Conservation (phyloP, 108 stramenopile species). For the Fragilaria crotonensis region DNA sequence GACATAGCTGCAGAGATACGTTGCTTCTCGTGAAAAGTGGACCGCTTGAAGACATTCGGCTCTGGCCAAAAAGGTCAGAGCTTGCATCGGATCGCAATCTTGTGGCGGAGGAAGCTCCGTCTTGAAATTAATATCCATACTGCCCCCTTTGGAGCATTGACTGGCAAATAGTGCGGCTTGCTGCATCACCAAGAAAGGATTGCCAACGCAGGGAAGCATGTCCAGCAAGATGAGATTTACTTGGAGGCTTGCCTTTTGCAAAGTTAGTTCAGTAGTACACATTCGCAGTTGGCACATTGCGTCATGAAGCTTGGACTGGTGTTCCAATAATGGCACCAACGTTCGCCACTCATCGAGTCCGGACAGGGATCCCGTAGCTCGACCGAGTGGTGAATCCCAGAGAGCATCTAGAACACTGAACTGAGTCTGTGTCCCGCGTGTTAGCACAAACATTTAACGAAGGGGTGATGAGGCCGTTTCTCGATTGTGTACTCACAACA, state of each 20-base stretch:
- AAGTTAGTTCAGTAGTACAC: slow-evolving; percentile 50
- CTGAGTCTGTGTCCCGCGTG: too few relatives aligned
- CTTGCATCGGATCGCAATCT: slow-evolving; percentile 51
- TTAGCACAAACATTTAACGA: too few relatives aligned
- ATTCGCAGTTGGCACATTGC: slow-evolving; percentile 40
- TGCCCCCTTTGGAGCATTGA: slow-evolving; percentile 61
- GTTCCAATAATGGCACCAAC: background rate
- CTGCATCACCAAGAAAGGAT: slow-evolving; percentile 71
- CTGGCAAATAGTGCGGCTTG: slow-evolving; percentile 80
- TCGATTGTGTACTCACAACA: slow-evolving; percentile 39
- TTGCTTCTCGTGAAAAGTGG: slow-evolving; percentile 66
- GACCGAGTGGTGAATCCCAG: background rate
- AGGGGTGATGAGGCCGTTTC: too few relatives aligned
- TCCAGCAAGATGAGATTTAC: slow-evolving; percentile 53
- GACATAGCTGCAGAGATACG: slow-evolving; percentile 70
- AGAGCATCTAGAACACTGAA: background rate
- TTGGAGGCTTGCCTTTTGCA: slow-evolving; percentile 56
- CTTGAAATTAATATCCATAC: slow-evolving; percentile 55
- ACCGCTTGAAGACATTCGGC: slow-evolving; percentile 77
- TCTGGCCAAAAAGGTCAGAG: slow-evolving; percentile 66
- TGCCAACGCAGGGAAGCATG: slow-evolving; percentile 36
- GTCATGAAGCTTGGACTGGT: slow-evolving; percentile 17
- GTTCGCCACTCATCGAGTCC: background rate
- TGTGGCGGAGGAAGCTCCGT: slow-evolving; percentile 32
- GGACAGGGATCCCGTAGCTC: background rate